These are phyloP conservation scores for Botrytis cinerea DNA, from an alignment of 2,329 filamentous ascomycete species.

Conservation along the genomic window DNA sequence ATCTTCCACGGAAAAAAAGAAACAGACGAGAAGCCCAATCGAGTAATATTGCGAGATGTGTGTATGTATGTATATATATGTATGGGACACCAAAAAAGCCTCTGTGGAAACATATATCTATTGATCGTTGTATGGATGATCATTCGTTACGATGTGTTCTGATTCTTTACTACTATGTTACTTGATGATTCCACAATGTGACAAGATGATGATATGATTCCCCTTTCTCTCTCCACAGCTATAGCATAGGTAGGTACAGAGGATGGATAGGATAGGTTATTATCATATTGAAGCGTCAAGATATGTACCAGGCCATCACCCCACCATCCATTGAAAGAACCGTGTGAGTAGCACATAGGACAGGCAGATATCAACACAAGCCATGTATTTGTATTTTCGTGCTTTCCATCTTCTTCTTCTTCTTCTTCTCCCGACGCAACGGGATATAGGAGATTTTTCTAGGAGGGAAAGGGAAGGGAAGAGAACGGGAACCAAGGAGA, in stretches of 20 bases:
- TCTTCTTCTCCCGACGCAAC: neutral
- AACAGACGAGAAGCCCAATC: neutral
- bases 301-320: neutral
- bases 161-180: neutral
- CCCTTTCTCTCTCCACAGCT: neutral
- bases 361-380: neutral
- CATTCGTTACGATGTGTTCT: neutral
- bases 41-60: neutral
- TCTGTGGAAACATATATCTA: neutral
- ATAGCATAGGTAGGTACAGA: neutral
- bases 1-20: neutral
- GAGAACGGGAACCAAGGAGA: neutral
- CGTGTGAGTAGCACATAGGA: no score
- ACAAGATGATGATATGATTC: no score
- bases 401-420: neutral
- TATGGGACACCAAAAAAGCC: no score
- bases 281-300: neutral
- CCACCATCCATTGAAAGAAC: neutral
- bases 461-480: neutral
- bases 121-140: neutral
- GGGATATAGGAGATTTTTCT: neutral
- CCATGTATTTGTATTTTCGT: neutral
- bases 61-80: no score
- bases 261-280: no score
- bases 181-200: no score